Conservation (phyloP, 305 asterid species). For the Ilex paraguariensis region DNA sequence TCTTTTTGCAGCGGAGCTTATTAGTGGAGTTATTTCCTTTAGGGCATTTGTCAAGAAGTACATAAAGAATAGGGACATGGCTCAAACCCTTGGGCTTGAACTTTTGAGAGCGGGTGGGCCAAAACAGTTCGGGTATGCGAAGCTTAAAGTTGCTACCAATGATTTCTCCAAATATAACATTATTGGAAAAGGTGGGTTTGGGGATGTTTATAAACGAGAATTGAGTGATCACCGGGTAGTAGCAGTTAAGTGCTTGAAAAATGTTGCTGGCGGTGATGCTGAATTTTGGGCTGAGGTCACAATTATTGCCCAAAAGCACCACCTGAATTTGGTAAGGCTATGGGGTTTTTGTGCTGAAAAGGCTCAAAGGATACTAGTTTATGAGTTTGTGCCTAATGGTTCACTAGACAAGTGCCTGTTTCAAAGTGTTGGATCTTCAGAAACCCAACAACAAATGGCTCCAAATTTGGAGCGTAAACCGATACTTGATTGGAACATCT, state of each 20-base stretch:
- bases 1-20: slow-evolving; percentile 70
- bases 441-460: slow-evolving; percentile 6
- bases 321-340: slow-evolving; percentile 70
- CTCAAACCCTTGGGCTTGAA: slow-evolving; percentile 78
- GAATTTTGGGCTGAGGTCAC: slow-evolving; percentile 92
- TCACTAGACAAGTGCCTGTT: slow-evolving; percentile 70
- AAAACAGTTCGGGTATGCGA: slow-evolving; percentile 56
- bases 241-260: slow-evolving; percentile 67
- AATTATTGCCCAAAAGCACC: slow-evolving; percentile 89
- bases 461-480: slow-evolving; percentile 29
- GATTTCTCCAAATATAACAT: slow-evolving; percentile 34
- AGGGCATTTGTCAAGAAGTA: slow-evolving; percentile 77
- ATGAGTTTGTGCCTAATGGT: slow-evolving; percentile 77
- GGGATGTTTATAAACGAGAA: slow-evolving; percentile 65
- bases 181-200: slow-evolving; percentile 79
- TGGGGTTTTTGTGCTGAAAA: slow-evolving; percentile 95
- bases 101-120: slow-evolving; percentile 81
- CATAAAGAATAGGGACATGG: slow-evolving; percentile 82
- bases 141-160: slow-evolving; percentile 59
- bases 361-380: slow-evolving; percentile 57
- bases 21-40: slow-evolving; percentile 67
- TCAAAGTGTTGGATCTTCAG: slow-evolving; percentile 25
- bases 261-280: slow-evolving; percentile 52
- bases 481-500: slow-evolving; percentile 63
- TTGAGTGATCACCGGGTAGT: slow-evolving; percentile 70